phyloP scores from a whole-genome alignment of 257 asterid genomes.

The Linderniella brevidens region DNA sequence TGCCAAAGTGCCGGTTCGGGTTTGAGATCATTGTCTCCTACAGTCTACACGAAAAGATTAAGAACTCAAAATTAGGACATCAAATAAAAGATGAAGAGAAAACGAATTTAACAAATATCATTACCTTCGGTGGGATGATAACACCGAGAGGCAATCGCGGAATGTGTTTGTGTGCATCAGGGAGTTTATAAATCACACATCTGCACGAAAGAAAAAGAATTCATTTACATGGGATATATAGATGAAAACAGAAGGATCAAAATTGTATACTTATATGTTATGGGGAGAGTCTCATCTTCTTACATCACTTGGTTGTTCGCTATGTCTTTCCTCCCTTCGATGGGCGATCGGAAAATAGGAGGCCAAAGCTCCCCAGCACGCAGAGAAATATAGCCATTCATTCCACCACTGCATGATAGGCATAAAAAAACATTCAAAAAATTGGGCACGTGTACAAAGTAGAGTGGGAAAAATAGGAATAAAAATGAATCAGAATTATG shows the following conservation, averaged over 20 bases:
- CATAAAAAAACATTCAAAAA: constrained; percentile 1
- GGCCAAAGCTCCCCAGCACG: constrained; percentile 94
- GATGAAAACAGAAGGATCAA: constrained; percentile 6
- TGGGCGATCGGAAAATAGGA: constrained; percentile 85
- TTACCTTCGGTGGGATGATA: constrained; percentile 67
- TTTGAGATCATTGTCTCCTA: constrained; percentile 51
- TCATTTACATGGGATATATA: background rate
- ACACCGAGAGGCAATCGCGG: constrained; percentile 89
- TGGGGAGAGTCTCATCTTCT: constrained; percentile 14
- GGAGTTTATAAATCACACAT: constrained; percentile 86
- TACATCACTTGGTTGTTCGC: constrained; percentile 95
- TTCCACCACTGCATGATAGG: constrained; percentile 82
- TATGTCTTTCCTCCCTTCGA: constrained; percentile 70
- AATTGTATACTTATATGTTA: background rate
- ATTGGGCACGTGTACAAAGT: too few species aligned
- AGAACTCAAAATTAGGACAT: background rate
- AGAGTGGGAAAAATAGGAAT: too few species aligned
- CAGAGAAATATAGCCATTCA: constrained; percentile 86
- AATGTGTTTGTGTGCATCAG: constrained; percentile 66
- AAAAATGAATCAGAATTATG: too few species aligned
- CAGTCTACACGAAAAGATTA: constrained; percentile 29
- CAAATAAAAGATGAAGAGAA: background rate
- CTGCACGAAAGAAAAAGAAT: constrained; percentile 16
- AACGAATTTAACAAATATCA: background rate
- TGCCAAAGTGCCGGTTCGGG: constrained; percentile 94